Base-by-base conservation (phyloP, 495 filamentous ascomycete genomes). In the Podospora australis region DNA sequence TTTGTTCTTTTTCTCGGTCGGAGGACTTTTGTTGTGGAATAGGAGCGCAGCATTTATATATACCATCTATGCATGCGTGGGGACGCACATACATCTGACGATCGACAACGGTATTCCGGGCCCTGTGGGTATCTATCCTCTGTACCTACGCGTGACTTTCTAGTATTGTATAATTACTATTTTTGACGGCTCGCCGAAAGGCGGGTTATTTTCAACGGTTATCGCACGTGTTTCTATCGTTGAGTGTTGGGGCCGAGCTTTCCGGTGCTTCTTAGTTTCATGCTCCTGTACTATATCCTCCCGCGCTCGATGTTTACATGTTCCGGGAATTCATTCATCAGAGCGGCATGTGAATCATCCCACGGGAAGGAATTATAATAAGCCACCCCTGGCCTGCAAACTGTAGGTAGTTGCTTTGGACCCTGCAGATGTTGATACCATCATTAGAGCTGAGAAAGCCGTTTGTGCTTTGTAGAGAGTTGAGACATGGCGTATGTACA, bases 151-250 rank as follows among this genome's bases (percentile, higher is more conserved):
- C 10, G 48, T 44, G 51, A 54, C 58, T 62, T 67, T 63, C 57
- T 65, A 58, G 59, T 67, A 67, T 67, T 65, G 62, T 66, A 63
- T 67, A 67, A 67, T 67, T 67, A 58, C 39, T 58, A 63, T 59
- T 59, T 47, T 42, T 14, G 35, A 30, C 7, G 1, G 9, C 52
- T 34, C n/a, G 24, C 17, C 35, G 16, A 16, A 20, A 23, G 38
- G 38, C 17, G 11, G 16, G 38, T 23, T 16, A 8, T 40, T 40
- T 40, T 40, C 14, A 40, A 40, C 38, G 38, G 38, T 23, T 6
- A 21, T 26, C 36, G 13, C 16, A 16, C 24, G 13, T 34, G 22
- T 11, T 25, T 23, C 14, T 7, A 7, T 23, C 3, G 20, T 44
- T 6, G 6, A 25, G 50, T 7, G 41, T 20, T 43, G 39, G 38